Conservation (phyloP, 805 yeast genomes). For the Yarrowia osloensis region DNA sequence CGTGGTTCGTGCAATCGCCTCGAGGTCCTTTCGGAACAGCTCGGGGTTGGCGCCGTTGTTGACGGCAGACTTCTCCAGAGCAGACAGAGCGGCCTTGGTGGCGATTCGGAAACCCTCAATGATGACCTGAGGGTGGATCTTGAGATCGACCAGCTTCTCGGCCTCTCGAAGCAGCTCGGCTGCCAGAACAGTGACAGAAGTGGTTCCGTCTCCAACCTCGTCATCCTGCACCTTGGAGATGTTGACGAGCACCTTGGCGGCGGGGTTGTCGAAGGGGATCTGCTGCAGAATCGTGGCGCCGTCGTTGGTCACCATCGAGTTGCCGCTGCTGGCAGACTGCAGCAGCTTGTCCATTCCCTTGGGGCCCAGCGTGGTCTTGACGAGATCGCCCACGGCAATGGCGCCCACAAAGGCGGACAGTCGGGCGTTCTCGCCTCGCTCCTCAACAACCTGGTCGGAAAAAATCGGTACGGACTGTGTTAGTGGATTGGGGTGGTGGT, state of each 20-base stretch:
- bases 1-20: slow-evolving; percentile 90
- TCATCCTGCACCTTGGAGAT: slow-evolving; percentile 96
- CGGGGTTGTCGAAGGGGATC: slow-evolving; percentile 95
- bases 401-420: slow-evolving; percentile 97
- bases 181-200: slow-evolving; percentile 90
- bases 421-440: slow-evolving; percentile 97
- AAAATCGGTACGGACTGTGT: slow-evolving; percentile 81
- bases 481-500: neutral
- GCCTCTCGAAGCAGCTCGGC: slow-evolving; percentile 96
- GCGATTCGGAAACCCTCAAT: slow-evolving; percentile 95
- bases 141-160: slow-evolving; percentile 84
- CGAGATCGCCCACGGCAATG: slow-evolving; percentile 97
- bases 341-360: slow-evolving; percentile 97
- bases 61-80: slow-evolving; percentile 75
- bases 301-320: slow-evolving; percentile 87
- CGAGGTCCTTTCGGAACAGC: slow-evolving; percentile 70
- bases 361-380: slow-evolving; percentile 92
- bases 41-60: slow-evolving; percentile 64
- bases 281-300: slow-evolving; percentile 96
- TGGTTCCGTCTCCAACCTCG: slow-evolving; percentile 98
- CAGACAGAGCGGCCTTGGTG: slow-evolving; percentile 73
- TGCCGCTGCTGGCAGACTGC: slow-evolving; percentile 80
- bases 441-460: slow-evolving; percentile 97
- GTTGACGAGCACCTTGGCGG: slow-evolving; percentile 93
- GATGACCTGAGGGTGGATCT: slow-evolving; percentile 96